These are phyloP conservation scores for Tillandsia fasciculata DNA, from an alignment of 176 grass and related monocot species.

Conservation along the genomic window DNA sequence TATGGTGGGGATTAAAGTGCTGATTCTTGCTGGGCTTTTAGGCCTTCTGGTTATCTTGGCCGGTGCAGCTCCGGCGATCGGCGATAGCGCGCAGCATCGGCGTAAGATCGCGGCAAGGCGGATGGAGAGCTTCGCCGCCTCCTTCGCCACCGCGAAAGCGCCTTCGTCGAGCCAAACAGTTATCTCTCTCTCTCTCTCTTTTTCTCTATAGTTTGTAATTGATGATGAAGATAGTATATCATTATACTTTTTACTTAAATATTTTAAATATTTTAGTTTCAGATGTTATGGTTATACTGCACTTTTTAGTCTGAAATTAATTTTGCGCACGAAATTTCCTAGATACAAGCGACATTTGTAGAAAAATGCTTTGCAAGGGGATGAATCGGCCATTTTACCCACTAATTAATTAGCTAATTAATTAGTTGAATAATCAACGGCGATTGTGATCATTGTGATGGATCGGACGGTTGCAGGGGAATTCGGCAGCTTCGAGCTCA, in stretches of 20 bases:
- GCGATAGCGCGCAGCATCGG: slow-evolving; percentile 2
- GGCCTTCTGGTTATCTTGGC: slow-evolving; percentile 15
- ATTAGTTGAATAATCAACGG: too few species aligned
- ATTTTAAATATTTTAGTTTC: too few species aligned
- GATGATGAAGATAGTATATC: neutral
- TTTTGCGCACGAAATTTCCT: too few species aligned
- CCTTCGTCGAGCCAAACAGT: slow-evolving; percentile 15
- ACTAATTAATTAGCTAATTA: too few species aligned
- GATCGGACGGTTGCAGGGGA: neutral
- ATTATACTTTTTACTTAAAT: too few species aligned
- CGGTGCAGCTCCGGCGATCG: neutral
- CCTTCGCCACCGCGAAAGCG: slow-evolving; percentile 3
- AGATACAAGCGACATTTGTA: too few species aligned
- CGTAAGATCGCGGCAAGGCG: slow-evolving; percentile 8
- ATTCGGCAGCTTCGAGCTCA: slow-evolving; percentile 5
- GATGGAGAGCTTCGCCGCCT: slow-evolving; percentile 13
- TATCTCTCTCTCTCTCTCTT: slow-evolving; percentile 7
- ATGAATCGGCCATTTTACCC: too few species aligned
- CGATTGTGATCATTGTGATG: too few species aligned
- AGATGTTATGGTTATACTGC: too few species aligned
- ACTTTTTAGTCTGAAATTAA: too few species aligned
- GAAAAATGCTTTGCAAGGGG: too few species aligned
- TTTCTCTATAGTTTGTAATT: neutral
- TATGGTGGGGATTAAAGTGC: neutral
- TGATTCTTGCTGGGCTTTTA: neutral